These are phyloP conservation scores for Sparassis latifolia DNA, from an alignment of 1,284 basidiomycete genomes.

Conservation along the genomic window DNA sequence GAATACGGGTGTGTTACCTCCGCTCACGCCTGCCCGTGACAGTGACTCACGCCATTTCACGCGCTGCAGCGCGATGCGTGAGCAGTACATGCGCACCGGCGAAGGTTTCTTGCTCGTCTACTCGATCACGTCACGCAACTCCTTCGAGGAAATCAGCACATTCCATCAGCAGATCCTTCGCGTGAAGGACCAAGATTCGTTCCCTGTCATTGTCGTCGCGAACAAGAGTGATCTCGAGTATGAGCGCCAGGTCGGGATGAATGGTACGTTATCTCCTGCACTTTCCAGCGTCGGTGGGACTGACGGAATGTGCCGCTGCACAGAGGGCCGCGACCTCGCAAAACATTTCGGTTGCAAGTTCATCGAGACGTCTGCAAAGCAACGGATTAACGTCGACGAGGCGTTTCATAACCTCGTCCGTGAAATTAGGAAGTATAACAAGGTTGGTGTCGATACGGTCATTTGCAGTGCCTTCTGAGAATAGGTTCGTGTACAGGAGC, in stretches of 20 bases:
- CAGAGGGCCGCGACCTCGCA: conserved; percentile 96
- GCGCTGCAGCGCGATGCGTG: conserved; percentile 80
- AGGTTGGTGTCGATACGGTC: conserved; percentile 37
- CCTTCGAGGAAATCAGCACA: conserved; percentile 95
- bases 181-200: conserved; percentile 96
- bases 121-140: conserved; percentile 96
- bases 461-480: background rate
- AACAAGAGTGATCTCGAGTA: conserved; percentile 99
- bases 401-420: conserved; percentile 96
- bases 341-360: conserved; percentile 96
- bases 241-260: conserved; percentile 95
- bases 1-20: conserved; percentile 82
- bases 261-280: conserved; percentile 53
- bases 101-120: conserved; percentile 99
- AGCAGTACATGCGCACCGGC: conserved; percentile 96
- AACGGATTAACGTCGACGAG: conserved; percentile 97
- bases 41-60: background rate
- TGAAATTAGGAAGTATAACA: conserved; percentile 96
- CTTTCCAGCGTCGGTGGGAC: background rate
- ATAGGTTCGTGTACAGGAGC: conserved; percentile 35
- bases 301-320: conserved; percentile 3
- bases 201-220: conserved; percentile 96
- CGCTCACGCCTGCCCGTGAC: background rate
- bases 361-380: conserved; percentile 98
- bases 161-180: conserved; percentile 98